Conservation (phyloP, 208 protist genomes). For the Acanthamoeba castellanii region DNA sequence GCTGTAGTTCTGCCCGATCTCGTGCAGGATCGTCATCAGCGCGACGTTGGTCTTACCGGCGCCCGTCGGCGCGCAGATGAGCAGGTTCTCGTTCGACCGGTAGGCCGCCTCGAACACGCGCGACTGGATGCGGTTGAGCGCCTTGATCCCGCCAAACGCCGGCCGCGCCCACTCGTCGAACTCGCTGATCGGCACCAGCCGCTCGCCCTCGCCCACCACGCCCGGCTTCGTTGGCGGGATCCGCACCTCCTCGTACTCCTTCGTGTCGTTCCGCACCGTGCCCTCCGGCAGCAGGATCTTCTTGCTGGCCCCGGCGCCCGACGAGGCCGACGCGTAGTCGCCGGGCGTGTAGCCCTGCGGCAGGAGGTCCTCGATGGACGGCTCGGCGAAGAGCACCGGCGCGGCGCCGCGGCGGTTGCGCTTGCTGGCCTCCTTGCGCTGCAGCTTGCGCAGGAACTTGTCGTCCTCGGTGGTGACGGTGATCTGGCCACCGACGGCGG, state of each 20-base stretch:
- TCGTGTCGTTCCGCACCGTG: slow-evolving; percentile 19
- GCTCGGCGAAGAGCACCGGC: background rate
- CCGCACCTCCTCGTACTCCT: slow-evolving; percentile 81
- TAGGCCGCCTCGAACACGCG: slow-evolving; percentile 97
- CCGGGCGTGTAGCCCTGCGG: background rate
- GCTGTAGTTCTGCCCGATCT: slow-evolving; percentile 91
- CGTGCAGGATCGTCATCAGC: slow-evolving; percentile 96
- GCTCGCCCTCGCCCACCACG: slow-evolving; percentile 3
- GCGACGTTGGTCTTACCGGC: slow-evolving; percentile 99
- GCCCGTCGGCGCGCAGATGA: slow-evolving; percentile 99
- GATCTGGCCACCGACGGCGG: slow-evolving; percentile 1
- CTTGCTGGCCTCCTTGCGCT: slow-evolving; percentile 65
- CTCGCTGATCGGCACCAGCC: slow-evolving; percentile 79
- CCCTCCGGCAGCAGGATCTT: slow-evolving; percentile 74
- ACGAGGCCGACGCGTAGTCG: background rate
- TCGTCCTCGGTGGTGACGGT: slow-evolving; percentile 63
- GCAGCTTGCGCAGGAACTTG: slow-evolving; percentile 73
- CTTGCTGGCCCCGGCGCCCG: background rate
- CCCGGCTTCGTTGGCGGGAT: slow-evolving; percentile 56
- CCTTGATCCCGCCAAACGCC: slow-evolving; percentile 80
- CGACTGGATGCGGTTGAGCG: slow-evolving; percentile 97
- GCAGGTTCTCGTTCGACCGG: slow-evolving; percentile 98
- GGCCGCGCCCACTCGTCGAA: slow-evolving; percentile 80
- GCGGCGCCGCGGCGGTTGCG: background rate
- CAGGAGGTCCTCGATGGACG: slow-evolving; percentile 15